Conservation (phyloP, 1,139 yeast genomes). For the Suhomyces coccinellae region DNA sequence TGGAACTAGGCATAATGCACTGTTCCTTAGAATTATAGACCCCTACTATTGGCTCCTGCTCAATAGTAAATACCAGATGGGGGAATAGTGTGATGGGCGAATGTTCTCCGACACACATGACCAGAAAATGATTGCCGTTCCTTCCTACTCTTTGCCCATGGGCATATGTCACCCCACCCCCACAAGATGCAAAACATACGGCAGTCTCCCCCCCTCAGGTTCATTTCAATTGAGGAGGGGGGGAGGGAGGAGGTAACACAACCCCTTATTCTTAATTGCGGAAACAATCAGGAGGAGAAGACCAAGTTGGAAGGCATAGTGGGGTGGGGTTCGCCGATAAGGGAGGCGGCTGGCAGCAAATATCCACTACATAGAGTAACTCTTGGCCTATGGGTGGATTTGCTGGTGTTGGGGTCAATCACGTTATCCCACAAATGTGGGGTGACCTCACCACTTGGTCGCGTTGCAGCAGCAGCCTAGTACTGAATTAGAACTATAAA, state of each 20-base stretch:
- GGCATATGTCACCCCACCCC: constrained; percentile 1
- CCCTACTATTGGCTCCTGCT: neutral
- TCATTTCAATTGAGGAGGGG: neutral
- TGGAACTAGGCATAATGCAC: neutral
- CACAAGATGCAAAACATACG: no score
- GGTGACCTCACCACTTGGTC: constrained; percentile 3
- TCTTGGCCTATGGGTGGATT: neutral
- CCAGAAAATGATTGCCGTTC: neutral
- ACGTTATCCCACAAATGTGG: constrained; percentile 7
- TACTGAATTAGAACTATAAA: neutral
- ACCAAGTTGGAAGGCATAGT: neutral
- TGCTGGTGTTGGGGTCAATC: constrained; percentile 1
- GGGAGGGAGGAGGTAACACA: neutral
- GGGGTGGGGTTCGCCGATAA: neutral
- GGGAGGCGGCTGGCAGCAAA: neutral
- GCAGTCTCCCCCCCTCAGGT: no score
- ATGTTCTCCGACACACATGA: neutral
- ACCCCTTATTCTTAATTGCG: neutral
- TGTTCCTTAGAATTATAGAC: neutral
- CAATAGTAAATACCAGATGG: neutral
- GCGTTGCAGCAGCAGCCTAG: no score
- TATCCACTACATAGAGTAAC: neutral
- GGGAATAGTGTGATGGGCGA: neutral
- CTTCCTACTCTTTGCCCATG: neutral
- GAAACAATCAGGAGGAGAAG: constrained; percentile 4